Conservation (phyloP, 2,329 filamentous ascomycete genomes). For the Colletotrichum salicis region DNA sequence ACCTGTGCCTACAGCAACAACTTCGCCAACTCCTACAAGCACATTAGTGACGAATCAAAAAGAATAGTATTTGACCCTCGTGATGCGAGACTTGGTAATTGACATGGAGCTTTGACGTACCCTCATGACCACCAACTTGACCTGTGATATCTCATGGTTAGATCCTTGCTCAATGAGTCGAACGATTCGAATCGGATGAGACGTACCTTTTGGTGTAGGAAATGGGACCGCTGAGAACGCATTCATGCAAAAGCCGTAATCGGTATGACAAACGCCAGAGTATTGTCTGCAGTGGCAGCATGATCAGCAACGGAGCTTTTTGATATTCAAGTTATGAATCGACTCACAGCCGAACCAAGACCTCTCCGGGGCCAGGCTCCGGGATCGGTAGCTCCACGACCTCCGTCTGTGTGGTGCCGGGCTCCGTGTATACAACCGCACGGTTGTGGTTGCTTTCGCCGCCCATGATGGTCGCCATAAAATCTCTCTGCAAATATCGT, state of each 20-base stretch:
- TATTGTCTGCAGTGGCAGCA: constrained; percentile 32
- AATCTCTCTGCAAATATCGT: background rate
- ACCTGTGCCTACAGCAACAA: constrained; percentile 33
- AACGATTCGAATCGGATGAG: background rate
- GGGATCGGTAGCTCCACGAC: constrained; percentile 41
- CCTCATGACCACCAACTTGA: constrained; percentile 39
- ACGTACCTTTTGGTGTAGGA: constrained; percentile 27
- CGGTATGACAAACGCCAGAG: constrained; percentile 43
- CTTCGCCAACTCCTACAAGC: constrained; percentile 29
- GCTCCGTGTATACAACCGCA: constrained; percentile 41
- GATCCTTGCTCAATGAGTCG: background rate
- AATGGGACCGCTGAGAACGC: constrained; percentile 36
- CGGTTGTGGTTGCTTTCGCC: constrained; percentile 34
- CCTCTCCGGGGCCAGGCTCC: constrained; percentile 39
- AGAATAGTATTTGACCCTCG: background rate
- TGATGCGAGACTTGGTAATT: background rate
- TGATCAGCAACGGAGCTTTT: background rate
- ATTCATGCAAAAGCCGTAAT: constrained; percentile 41
- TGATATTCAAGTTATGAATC: background rate
- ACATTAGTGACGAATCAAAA: background rate
- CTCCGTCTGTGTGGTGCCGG: constrained; percentile 40
- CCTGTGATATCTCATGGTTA: constrained; percentile 23
- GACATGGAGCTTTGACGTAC: background rate
- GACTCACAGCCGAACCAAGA: constrained; percentile 40
- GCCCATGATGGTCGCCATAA: constrained; percentile 28